Conservation (phyloP, 2,329 filamentous ascomycete genomes). For the Epichloe amarillans region DNA sequence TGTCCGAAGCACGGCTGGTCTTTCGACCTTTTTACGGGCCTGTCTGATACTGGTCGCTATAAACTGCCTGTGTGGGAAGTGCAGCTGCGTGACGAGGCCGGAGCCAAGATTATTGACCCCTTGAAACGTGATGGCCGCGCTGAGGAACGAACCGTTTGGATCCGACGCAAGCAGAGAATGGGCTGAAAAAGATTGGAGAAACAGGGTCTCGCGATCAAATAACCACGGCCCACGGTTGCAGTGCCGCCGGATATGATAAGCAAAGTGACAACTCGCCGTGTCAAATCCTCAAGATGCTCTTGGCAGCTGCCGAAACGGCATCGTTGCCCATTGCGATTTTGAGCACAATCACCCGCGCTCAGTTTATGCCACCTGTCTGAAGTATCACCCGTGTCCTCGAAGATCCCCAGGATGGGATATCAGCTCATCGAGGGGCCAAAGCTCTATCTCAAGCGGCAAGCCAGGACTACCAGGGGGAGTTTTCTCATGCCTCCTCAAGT, state of each 20-base stretch:
- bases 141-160: slow-evolving; percentile 26
- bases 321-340: no score
- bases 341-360: no score
- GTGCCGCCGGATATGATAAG: neutral
- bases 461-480: no score
- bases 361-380: no score
- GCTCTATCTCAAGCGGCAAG: no score
- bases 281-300: neutral
- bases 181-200: slow-evolving; percentile 8
- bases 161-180: slow-evolving; percentile 28
- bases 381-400: no score
- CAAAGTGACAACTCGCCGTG: no score
- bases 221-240: neutral
- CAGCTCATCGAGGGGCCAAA: no score
- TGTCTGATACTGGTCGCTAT: slow-evolving; percentile 48
- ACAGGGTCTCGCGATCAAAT: neutral
- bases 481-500: no score
- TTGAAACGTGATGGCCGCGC: neutral
- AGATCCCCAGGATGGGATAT: no score
- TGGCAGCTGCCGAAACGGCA: neutral
- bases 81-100: slow-evolving; percentile 28
- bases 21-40: slow-evolving; percentile 53
- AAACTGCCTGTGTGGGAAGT: slow-evolving; percentile 51
- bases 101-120: slow-evolving; percentile 5
- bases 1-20: slow-evolving; percentile 62